A percentile compares a stretch with the other conserved stretches of the same genome.
Conservation (phyloP, 768 basidiomycete genomes). For the Mycena vulgaris region DNA sequence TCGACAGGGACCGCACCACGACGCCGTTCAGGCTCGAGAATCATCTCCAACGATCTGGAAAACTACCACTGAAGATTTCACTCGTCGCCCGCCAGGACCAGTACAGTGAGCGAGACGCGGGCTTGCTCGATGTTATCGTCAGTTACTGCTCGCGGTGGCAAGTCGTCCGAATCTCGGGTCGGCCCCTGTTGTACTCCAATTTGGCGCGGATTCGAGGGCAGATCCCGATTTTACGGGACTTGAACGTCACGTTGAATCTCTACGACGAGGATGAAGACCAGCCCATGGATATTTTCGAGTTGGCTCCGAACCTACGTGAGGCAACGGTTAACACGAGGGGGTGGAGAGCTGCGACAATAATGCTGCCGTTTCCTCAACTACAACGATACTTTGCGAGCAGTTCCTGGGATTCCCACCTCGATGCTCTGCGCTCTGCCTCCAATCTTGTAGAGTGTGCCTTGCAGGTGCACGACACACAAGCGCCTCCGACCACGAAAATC, state of each 20-base stretch:
- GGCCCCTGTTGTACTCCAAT: not conserved
- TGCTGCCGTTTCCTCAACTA: constrained; percentile 9
- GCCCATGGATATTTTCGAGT: not conserved
- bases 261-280: not conserved
- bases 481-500: not conserved
- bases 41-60: constrained; percentile 10
- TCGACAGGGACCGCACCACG: not conserved
- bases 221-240: constrained; percentile 4
- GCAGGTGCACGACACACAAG: not conserved
- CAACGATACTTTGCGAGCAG: not conserved
- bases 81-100: not conserved
- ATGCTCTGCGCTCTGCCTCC: not conserved
- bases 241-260: not conserved
- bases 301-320: not conserved
- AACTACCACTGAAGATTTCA: not conserved
- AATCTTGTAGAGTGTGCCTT: constrained; percentile 21
- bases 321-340: not conserved
- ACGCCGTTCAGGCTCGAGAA: not conserved
- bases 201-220: not conserved
- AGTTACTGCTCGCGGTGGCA: constrained; percentile 9
- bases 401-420: not conserved
- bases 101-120: not conserved
- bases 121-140: not conserved
- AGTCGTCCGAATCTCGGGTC: not conserved
- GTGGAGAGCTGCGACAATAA: not conserved